Conservation (phyloP, 805 yeast genomes). For the Jamesozyma lodderae region DNA sequence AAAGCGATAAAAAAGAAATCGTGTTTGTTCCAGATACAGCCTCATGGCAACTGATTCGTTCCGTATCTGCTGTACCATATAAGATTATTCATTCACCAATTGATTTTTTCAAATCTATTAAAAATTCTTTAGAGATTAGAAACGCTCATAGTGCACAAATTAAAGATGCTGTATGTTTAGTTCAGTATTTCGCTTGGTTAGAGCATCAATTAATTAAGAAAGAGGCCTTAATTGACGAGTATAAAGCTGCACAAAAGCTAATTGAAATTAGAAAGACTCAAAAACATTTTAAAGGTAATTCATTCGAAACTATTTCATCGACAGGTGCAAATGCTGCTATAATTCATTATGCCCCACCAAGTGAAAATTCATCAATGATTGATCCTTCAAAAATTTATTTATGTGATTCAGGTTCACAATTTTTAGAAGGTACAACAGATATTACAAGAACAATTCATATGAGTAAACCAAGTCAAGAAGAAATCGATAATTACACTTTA, state of each 20-base stretch:
- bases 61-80: constrained; percentile 35
- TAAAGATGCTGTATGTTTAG: constrained; percentile 73
- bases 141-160: constrained; percentile 72
- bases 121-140: constrained; percentile 60
- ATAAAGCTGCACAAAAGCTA: constrained; percentile 54
- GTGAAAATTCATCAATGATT: constrained; percentile 47
- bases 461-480: constrained; percentile 44
- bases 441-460: constrained; percentile 84
- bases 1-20: constrained; percentile 12
- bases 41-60: constrained; percentile 60
- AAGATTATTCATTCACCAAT: constrained; percentile 49
- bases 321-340: constrained; percentile 69
- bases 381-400: constrained; percentile 63
- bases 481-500: constrained; percentile 61
- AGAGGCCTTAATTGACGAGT: constrained; percentile 47
- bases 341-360: constrained; percentile 66
- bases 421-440: constrained; percentile 90
- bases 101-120: constrained; percentile 60
- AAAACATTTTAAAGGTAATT: constrained; percentile 53
- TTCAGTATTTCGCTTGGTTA: constrained; percentile 75
- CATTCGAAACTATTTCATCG: constrained; percentile 70
- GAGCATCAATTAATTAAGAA: constrained; percentile 43
- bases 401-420: constrained; percentile 89
- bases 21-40: constrained; percentile 37
- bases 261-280: constrained; percentile 44